Percentiles rank a stretch among this genome's conserved stretches.
phyloP scores from a whole-genome alignment of 2,329 filamentous ascomycete species.

The Botrytis aclada region DNA sequence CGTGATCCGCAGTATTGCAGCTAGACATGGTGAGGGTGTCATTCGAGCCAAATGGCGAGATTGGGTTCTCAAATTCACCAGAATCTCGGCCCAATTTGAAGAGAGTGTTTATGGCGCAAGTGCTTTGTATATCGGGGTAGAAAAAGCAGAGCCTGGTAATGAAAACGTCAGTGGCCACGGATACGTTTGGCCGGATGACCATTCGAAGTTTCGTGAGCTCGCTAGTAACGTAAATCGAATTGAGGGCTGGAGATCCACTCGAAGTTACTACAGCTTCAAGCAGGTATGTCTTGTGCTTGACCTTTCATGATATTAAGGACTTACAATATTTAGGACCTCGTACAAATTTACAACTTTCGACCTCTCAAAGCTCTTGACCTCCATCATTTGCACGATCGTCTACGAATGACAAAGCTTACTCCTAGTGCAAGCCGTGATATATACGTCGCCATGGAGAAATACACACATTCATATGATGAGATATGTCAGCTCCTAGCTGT shows the following conservation, averaged over 20 bases:
- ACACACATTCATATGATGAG: conserved; percentile 77
- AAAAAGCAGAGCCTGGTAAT: conserved; percentile 60
- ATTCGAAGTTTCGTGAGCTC: conserved; percentile 76
- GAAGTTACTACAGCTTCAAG: conserved; percentile 94
- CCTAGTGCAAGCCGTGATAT: conserved; percentile 76
- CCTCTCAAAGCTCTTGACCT: conserved; percentile 81
- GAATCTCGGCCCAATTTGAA: conserved; percentile 90
- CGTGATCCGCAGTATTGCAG: conserved; percentile 77
- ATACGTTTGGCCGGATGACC: conserved; percentile 90
- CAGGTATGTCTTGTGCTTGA: conserved; percentile 54
- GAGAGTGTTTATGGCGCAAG: conserved; percentile 93
- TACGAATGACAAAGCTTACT: conserved; percentile 76
- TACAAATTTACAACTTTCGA: conserved; percentile 59
- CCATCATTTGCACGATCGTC: conserved; percentile 86
- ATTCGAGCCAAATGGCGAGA: conserved; percentile 90
- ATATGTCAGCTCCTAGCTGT: conserved; percentile 81
- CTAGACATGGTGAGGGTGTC: conserved; percentile 83
- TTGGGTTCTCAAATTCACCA: conserved; percentile 91
- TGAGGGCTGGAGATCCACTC: conserved; percentile 93
- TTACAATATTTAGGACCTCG: conserved; percentile 54
- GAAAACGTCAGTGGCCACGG: conserved; percentile 74
- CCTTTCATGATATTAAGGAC: conserved; percentile 31
- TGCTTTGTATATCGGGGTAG: conserved; percentile 78
- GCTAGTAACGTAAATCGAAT: conserved; percentile 89
- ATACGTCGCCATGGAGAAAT: conserved; percentile 74